Percentiles rank a stretch among this genome's conserved stretches.
These are phyloP conservation scores for Saprolegnia parasitica DNA, from an alignment of 352 stramenopile genomes.

Conservation along the genomic window DNA sequence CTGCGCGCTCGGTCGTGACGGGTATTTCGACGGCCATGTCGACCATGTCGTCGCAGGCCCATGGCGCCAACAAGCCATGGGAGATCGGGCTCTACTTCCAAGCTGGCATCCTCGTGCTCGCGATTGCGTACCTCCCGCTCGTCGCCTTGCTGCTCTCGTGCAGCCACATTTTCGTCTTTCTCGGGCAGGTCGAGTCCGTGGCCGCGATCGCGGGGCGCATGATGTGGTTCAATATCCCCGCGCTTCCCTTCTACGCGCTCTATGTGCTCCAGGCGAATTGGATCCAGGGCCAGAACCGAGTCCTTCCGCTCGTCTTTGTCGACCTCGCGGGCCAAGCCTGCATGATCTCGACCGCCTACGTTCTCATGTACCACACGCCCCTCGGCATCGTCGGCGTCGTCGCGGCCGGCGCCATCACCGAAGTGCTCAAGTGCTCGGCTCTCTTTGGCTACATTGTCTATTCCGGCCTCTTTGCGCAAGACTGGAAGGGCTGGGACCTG, in stretches of 20 bases:
- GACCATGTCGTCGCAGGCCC: neutral
- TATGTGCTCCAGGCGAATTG: neutral
- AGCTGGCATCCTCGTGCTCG: neutral
- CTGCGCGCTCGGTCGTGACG: neutral
- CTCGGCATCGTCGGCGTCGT: neutral
- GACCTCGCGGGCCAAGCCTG: slow-evolving; percentile 1
- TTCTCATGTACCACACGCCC: neutral
- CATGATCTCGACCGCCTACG: neutral
- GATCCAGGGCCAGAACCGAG: neutral
- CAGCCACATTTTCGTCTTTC: neutral
- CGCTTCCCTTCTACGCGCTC: neutral
- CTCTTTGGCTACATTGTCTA: slow-evolving; percentile 1
- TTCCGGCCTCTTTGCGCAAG: neutral
- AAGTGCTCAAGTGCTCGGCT: neutral
- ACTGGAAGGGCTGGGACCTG: neutral
- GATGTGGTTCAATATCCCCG: neutral
- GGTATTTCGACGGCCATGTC: neutral
- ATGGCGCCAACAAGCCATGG: neutral
- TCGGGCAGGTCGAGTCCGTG: neutral
- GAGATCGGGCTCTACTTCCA: neutral
- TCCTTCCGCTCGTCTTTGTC: neutral
- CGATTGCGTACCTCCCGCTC: neutral
- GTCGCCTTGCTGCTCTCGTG: neutral
- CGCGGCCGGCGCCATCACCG: neutral
- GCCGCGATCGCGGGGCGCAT: neutral